Conservation (phyloP, 805 yeast species). For the Lipomyces chichibuensis region DNA sequence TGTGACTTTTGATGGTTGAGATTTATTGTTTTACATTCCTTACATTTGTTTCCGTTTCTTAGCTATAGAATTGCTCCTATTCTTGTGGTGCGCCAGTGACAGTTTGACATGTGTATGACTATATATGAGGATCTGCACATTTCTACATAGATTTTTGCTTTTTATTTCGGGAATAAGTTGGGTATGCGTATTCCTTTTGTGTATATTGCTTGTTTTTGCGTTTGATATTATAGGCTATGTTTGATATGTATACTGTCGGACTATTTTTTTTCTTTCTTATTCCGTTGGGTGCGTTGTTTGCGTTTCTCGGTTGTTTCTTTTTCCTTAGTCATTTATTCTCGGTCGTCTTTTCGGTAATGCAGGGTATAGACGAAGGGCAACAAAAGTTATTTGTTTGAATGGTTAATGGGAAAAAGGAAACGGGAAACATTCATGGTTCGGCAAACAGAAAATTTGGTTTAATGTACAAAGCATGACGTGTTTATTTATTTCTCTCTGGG, state of each 20-base stretch:
- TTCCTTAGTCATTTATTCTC: constrained; percentile 14
- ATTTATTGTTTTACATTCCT: constrained; percentile 5
- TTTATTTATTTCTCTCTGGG: constrained; percentile 22
- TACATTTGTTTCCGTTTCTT: neutral
- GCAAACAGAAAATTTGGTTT: constrained; percentile 15
- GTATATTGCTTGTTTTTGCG: neutral
- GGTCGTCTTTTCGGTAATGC: constrained; percentile 4
- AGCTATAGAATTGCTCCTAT: constrained; percentile 17
- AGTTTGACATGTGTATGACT: constrained; percentile 15
- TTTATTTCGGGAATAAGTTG: neutral
- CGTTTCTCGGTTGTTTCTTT: constrained; percentile 13
- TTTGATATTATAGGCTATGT: neutral
- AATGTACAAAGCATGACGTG: neutral
- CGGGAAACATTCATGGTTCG: constrained; percentile 22
- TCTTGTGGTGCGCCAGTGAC: constrained; percentile 28
- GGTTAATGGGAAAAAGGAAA: constrained; percentile 28
- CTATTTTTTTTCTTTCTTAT: neutral
- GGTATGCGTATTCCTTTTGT: constrained; percentile 8
- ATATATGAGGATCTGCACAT: constrained; percentile 4
- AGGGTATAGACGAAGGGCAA: constrained; percentile 11
- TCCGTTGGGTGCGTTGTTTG: constrained; percentile 13
- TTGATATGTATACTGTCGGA: neutral
- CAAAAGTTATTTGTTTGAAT: constrained; percentile 23
- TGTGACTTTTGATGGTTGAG: neutral
- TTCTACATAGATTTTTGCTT: constrained; percentile 5